phyloP scores from a whole-genome alignment of 2,329 filamentous ascomycete genomes.

The Pleurostoma richardsiae region DNA sequence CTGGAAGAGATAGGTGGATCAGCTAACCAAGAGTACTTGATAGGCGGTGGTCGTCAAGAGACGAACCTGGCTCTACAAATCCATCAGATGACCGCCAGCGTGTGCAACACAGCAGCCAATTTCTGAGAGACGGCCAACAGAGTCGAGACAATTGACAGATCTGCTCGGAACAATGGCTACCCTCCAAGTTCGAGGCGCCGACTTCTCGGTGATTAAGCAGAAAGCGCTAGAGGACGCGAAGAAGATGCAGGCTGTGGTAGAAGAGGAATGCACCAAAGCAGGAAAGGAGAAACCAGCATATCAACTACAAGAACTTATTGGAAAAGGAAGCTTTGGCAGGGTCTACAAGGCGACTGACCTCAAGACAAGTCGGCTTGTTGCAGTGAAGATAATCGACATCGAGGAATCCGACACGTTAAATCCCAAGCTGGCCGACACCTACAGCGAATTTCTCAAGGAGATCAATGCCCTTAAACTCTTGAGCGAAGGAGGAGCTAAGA shows the following conservation, averaged over 20 bases:
- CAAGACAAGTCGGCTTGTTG: slow-evolving; percentile 52
- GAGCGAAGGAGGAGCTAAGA: slow-evolving; percentile 67
- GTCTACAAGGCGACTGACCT: slow-evolving; percentile 61
- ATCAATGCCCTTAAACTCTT: slow-evolving; percentile 66
- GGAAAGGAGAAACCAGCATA: slow-evolving; percentile 61
- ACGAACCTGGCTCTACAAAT: too few relatives aligned
- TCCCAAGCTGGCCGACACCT: slow-evolving; percentile 60
- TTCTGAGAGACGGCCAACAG: too few relatives aligned
- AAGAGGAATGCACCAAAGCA: slow-evolving; percentile 54
- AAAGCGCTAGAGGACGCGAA: slow-evolving; percentile 65
- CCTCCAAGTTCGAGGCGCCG: slow-evolving; percentile 34
- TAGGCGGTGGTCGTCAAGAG: too few relatives aligned
- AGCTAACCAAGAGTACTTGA: too few relatives aligned
- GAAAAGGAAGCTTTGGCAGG: slow-evolving; percentile 69
- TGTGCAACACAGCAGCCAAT: too few relatives aligned
- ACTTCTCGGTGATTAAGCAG: slow-evolving; percentile 43
- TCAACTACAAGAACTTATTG: slow-evolving; percentile 66
- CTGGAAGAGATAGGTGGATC: too few relatives aligned
- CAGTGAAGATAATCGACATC: slow-evolving; percentile 80
- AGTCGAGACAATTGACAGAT: too few relatives aligned
- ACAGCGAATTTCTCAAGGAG: slow-evolving; percentile 65
- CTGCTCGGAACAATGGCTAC: slow-evolving; percentile 27
- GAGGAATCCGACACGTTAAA: slow-evolving; percentile 69
- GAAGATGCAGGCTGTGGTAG: slow-evolving; percentile 62
- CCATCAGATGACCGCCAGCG: too few relatives aligned